Evolutionary conservation across 768 basidiomycete genomes (phyloP), one percentile per base, ranked within the genome.

Genomic region (Collybia nuda): DNA sequence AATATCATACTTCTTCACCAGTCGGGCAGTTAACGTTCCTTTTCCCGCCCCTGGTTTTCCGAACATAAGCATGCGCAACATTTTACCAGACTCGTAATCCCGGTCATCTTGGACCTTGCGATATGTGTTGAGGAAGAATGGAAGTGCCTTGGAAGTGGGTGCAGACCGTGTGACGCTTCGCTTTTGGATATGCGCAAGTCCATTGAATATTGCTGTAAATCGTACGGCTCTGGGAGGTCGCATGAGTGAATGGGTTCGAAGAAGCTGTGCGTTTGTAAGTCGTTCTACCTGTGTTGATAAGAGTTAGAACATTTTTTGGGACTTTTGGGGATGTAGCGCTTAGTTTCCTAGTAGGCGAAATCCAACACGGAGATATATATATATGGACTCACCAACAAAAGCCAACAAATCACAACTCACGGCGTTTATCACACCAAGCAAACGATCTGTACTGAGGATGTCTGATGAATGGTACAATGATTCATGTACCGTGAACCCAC

Each of bases 1-100:
- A 46, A 95, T 81, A 61, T 91, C 85, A 63, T 90, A 93, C 65
- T 90, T 89, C 55, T 84, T 78, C 50, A 90, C 82, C 23, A 96
- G 78, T 38, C 86, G 79, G 14, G 79, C 75, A 1, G 88, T 78
- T 37, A 94, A 76, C 0, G 93, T 96, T 28, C 93, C 93, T 72
- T 96, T 90, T 50, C 88, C 88, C 41, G 87, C 81, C 22, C 88
- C 88, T n/a, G 85, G 88, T 67, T 88, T 88, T 24, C 86, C 88
- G 64, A 88, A 88, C 75, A 88, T 81, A 52, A 90, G 72, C 80
- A 88, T 84, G 47, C 86, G 78, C 44, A 86, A 69, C 40, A 73
- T 50, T 29, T 44, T 50, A 32, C 49, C 59, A 23, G 62, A 67
- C 32, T 67, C 72, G 40, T 59, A 54, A 18, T 74, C 73, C 52